phyloP scores from a whole-genome alignment of 768 basidiomycete genomes.

The Porphyrellus cyaneotinctus region DNA sequence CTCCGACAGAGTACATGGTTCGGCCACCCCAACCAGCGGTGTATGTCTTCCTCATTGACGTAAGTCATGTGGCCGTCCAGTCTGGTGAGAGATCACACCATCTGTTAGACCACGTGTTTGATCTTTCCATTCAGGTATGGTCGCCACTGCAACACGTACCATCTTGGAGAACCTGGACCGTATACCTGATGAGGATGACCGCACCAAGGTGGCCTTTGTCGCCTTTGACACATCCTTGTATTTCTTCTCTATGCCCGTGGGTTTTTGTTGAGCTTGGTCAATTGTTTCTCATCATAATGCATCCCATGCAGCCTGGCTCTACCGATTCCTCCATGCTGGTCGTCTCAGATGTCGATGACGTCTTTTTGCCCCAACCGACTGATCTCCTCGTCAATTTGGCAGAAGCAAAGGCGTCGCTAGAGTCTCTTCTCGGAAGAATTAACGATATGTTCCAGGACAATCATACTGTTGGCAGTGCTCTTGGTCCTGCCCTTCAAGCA shows the following conservation, averaged over 20 bases:
- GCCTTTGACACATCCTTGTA: conserved; percentile 90
- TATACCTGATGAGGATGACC: conserved; percentile 89
- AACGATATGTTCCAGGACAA: conserved; percentile 99
- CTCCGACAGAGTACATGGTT: conserved; percentile 99
- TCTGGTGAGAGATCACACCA: conserved; percentile 53
- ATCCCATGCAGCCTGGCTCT: conserved; percentile 48
- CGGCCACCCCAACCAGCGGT: conserved; percentile 96
- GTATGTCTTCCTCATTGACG: conserved; percentile 96
- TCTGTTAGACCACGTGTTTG: not conserved
- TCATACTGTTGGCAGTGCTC: conserved; percentile 84
- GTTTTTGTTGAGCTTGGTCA: not conserved
- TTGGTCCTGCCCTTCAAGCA: conserved; percentile 92
- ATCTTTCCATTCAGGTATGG: conserved; percentile 65
- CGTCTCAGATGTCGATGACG: conserved; percentile 94
- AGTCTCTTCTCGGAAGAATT: conserved; percentile 74
- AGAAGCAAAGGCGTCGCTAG: conserved; percentile 77
- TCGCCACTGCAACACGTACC: conserved; percentile 95
- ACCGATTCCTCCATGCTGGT: conserved; percentile 92
- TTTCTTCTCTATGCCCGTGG: conserved; percentile 89
- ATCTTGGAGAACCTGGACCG: conserved; percentile 94
- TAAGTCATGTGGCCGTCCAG: conserved; percentile 87
- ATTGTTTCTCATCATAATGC: not conserved
- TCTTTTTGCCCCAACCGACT: conserved; percentile 94
- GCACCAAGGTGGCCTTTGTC: conserved; percentile 90
- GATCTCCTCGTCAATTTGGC: conserved; percentile 94